Evolutionary conservation across 257 asterid genomes (phyloP).

Genomic region (Solanum chilense): DNA sequence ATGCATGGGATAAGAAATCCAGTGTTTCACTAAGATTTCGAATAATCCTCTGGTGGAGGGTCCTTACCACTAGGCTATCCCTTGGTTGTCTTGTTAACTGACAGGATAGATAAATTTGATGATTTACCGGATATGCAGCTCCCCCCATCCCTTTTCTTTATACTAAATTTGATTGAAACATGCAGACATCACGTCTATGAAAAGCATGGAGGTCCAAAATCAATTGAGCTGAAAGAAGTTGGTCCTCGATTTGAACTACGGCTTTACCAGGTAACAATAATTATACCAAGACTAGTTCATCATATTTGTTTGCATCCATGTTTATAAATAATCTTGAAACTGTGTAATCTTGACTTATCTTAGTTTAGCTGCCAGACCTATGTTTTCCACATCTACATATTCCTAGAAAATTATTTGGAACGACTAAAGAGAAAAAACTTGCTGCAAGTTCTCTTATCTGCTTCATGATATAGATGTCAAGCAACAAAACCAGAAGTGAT

Average conservation of each 20-base stretch:
- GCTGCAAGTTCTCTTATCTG: background rate
- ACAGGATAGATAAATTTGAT: background rate
- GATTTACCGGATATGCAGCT: background rate
- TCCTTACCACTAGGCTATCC: background rate
- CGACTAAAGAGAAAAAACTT: background rate
- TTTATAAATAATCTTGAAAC: background rate
- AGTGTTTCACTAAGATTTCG: background rate
- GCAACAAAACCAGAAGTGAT: background rate
- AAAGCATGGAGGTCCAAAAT: constrained; percentile 84
- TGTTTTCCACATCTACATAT: background rate
- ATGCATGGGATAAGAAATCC: background rate
- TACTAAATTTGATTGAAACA: constrained; percentile 3
- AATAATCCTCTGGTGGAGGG: background rate
- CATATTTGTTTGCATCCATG: background rate
- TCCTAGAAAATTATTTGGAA: background rate
- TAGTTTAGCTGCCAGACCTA: background rate
- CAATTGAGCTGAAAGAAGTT: constrained; percentile 76
- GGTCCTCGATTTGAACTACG: constrained; percentile 93
- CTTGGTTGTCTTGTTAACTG: background rate
- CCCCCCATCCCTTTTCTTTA: background rate
- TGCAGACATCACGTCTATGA: constrained; percentile 88
- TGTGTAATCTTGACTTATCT: background rate
- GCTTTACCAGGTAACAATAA: constrained; percentile 58
- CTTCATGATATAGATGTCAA: background rate
- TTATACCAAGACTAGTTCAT: background rate